Evolutionary conservation across 192 early-diverging fungal genomes (phyloP).

Genomic region (Gryganskiella cystojenkinii): DNA sequence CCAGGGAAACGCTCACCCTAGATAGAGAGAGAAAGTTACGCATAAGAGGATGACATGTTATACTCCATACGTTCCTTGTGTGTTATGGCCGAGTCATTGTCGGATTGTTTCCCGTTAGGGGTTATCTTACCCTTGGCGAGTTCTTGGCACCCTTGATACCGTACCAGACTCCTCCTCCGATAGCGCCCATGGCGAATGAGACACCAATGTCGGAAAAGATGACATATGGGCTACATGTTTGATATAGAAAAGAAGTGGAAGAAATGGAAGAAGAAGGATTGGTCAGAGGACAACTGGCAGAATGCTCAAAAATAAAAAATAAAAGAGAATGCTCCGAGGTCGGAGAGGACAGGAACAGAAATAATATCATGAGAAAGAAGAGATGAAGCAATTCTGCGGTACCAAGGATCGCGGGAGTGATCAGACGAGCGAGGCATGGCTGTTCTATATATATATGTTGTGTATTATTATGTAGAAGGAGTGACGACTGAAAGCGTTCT

Average conservation of each 20-base stretch:
- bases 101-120: not conserved
- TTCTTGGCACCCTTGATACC: conserved; percentile 99
- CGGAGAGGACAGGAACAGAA: not conserved
- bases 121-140: conserved; percentile 82
- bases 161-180: conserved; percentile 97
- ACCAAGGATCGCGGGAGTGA: conserved; percentile 69
- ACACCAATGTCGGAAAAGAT: conserved; percentile 87
- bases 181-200: conserved; percentile 96
- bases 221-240: conserved; percentile 76
- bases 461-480: not conserved
- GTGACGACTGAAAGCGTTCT: not conserved
- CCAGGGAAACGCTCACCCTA: conserved; percentile 91
- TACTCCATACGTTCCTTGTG: not conserved
- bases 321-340: no score
- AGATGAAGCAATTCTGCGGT: conserved; percentile 2
- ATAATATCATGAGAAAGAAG: not conserved
- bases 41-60: not conserved
- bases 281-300: no score
- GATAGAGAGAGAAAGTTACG: not conserved
- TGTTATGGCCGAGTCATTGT: not conserved
- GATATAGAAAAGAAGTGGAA: not conserved
- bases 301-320: no score
- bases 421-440: conserved; percentile 65
- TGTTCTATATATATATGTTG: not conserved
- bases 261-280: not conserved